phyloP scores from a whole-genome alignment of 257 asterid genomes.

The Fraxinus anomala region DNA sequence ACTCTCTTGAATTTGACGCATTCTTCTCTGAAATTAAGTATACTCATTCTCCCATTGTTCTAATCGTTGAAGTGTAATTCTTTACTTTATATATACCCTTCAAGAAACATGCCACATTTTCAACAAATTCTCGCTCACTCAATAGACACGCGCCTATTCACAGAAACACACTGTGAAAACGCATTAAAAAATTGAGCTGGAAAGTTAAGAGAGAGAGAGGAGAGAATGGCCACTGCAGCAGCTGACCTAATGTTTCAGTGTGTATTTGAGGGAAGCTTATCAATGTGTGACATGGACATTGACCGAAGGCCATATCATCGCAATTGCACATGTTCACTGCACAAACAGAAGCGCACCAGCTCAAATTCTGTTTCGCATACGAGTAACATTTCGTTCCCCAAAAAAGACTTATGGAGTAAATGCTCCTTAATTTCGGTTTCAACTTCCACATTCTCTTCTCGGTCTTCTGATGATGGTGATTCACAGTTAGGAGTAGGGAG shows the following conservation, averaged over 20 bases:
- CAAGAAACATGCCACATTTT: neutral
- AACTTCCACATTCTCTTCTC: neutral
- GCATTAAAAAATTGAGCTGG: neutral
- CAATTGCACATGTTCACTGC: constrained; percentile 22
- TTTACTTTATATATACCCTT: constrained; percentile 16
- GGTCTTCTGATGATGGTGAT: neutral
- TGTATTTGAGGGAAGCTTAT: constrained; percentile 7
- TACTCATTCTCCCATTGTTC: constrained; percentile 10
- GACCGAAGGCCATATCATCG: constrained; percentile 46
- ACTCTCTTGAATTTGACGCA: neutral
- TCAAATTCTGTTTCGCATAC: neutral
- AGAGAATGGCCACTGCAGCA: neutral
- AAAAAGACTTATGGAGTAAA: neutral
- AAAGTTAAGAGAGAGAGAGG: neutral
- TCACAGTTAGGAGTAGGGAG: neutral
- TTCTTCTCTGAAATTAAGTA: constrained; percentile 11
- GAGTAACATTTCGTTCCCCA: constrained; percentile 12
- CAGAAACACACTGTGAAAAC: neutral
- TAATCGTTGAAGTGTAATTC: neutral
- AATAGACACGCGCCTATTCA: neutral
- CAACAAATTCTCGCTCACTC: neutral
- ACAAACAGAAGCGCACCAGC: neutral
- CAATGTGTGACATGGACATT: neutral
- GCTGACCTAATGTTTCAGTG: neutral
- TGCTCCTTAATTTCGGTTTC: neutral